These are phyloP conservation scores for Pichia occidentalis DNA, from an alignment of 805 yeast species.

Conservation along the genomic window DNA sequence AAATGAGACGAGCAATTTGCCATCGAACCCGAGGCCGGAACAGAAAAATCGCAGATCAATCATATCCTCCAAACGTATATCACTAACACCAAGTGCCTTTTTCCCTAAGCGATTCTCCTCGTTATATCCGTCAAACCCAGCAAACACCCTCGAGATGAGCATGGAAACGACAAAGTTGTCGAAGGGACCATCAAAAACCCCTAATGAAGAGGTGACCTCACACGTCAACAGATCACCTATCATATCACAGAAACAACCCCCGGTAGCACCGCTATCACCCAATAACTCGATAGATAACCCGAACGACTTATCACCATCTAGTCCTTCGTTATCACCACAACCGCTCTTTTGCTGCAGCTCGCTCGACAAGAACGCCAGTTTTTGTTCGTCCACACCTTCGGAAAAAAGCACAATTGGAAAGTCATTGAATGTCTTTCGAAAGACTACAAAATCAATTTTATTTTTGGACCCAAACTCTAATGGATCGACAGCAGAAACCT, in stretches of 20 bases:
- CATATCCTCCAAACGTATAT: conserved; percentile 2
- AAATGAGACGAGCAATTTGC: no score
- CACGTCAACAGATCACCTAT: no score
- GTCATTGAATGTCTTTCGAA: conserved; percentile 12
- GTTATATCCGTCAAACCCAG: not conserved
- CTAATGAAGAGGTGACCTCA: no score
- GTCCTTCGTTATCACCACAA: not conserved
- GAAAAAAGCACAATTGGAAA: conserved; percentile 14
- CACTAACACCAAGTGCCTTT: conserved; percentile 4
- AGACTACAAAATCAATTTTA: conserved; percentile 13
- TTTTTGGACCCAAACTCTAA: conserved; percentile 12
- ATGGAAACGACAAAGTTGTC: not conserved
- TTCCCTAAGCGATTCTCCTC: conserved; percentile 7
- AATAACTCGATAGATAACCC: conserved; percentile 1
- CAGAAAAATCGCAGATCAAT: not conserved
- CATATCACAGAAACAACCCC: no score
- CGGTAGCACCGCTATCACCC: conserved; percentile 3
- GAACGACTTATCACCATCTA: not conserved
- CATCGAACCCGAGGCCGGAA: no score
- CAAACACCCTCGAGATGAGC: not conserved
- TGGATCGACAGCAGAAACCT: not conserved
- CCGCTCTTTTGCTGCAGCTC: not conserved
- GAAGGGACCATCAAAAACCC: not conserved
- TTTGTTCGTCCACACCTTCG: conserved; percentile 11
- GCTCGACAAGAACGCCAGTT: conserved; percentile 4